Base-by-base conservation (phyloP, 1,139 yeast species). In the Sugiyamaella pinicola region DNA sequence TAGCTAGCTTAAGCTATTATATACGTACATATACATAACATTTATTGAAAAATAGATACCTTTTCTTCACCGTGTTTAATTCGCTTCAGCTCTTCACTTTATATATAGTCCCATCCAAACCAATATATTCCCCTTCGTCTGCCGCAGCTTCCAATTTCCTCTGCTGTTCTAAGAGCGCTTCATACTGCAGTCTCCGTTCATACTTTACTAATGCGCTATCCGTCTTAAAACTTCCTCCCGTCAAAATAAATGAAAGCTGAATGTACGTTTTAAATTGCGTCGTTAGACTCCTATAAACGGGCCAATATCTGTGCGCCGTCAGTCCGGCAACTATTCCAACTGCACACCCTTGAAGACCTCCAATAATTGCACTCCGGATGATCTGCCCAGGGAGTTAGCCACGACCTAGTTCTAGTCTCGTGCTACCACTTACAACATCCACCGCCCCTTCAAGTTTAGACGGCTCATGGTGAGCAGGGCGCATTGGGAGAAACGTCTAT, bases 381-480 rank as follows among this genome's bases (percentile, higher is more conserved):
- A 66, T 64, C 69, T 31, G 35, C 35, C 17, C 35, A 9, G 12
- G 3, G 8, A 26, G 31, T 26, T 26, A 29, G 17, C 17, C 12
- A 19, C 33, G n/a, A 19, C 29, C 21, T 18, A n/a, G 33, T 15
- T 26, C 6, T 10, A 15, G 26, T 24, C 24, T 33, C 37, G 10
- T 10, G 13, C 8, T 15, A 24, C 13, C 24, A 57, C 69, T 13
- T 59, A 66, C 69, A 29, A 59, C 64, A 35, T 64, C 58, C 9
- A 60, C 54, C 19, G 70, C 70, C 6, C 68, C 69, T 26, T 64
- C 58, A 24, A 67, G 57, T 51, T 60, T 62, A 13, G 58, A 58
- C 2, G 68, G 68, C 35, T 65, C 63, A 44, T 67, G 69, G 47
- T 66, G 70, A 12, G 66, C 63, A 3, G 70, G 70, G 34, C 61